Evolutionary conservation across 148 eudicot species (phyloP), one percentile per base, ranked within the genome.

Genomic region (Amaranthus hypochondriacus): DNA sequence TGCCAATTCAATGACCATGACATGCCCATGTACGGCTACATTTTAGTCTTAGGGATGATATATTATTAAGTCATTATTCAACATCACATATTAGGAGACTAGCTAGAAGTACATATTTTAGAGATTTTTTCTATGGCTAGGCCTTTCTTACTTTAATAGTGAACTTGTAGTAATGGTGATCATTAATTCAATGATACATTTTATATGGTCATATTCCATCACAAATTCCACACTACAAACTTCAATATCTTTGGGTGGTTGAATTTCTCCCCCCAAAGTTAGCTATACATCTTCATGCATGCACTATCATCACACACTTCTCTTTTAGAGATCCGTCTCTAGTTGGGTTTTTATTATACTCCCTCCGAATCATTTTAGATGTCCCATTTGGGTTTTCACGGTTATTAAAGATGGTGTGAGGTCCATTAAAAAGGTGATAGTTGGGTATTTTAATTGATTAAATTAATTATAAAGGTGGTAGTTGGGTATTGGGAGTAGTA

Each of bases 151-250:
- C 54, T 3, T 42, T 9, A 12, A 60, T 9, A 42, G 62, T 47
- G 4, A 39, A 43, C 55, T 10, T 9, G 5, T 55, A 6, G 15
- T 7, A 1, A 56, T 28, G 7, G n/a, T 39, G 49, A 28, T 18
- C 28, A 13, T 66, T 3, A 48, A 11, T 44, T 11, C 4, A 59
- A 59, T 18, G 39, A 28, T 15, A 21, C 6, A 14, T 5, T 28
- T 28, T 9, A 60, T 6, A 60, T 71, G 39, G 39, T 28, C 39
- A 28, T 28, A 28, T 55, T 71, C 46, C 65, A 63, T 63, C 80
- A 77, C 80, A 77, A 69, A n/a, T 43, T 76, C 49, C 69, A 73
- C 54, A 8, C 4, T 42, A 43, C n/a, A 43, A 6, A 67, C 56
- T n/a, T 28, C 39, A 28, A 28, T 28, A 28, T 28, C 39, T 50